Percentiles rank a stretch among this genome's conserved stretches.
phyloP scores from a whole-genome alignment of 306 rosid species.

The Calophaca sinica region DNA sequence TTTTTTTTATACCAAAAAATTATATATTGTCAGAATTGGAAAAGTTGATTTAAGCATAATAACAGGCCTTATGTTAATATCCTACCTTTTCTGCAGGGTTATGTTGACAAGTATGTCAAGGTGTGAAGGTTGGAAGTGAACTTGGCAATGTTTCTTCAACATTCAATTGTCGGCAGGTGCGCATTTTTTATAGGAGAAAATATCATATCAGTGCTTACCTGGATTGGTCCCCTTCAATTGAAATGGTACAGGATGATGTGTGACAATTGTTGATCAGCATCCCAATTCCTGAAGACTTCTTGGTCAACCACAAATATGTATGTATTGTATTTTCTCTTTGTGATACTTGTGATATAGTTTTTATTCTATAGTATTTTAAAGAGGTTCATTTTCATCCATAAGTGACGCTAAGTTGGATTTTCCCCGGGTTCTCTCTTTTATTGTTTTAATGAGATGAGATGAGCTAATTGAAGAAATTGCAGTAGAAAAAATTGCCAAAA shows the following conservation, averaged over 20 bases:
- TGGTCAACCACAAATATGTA: constrained; percentile 50
- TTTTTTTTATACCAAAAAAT: neutral
- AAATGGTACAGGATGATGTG: constrained; percentile 37
- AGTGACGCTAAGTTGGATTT: constrained; percentile 29
- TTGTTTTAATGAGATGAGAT: constrained; percentile 42
- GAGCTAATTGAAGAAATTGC: constrained; percentile 15
- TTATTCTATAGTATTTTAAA: constrained; percentile 39
- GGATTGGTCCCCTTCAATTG: constrained; percentile 31
- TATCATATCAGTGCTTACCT: constrained; percentile 25
- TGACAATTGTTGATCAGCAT: constrained; percentile 42
- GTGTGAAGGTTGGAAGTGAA: constrained; percentile 44
- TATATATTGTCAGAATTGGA: neutral
- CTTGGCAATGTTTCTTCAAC: constrained; percentile 29
- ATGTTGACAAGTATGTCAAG: constrained; percentile 86
- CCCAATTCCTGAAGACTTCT: constrained; percentile 42
- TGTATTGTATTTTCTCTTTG: constrained; percentile 50
- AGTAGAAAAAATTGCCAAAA: neutral
- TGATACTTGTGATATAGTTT: constrained; percentile 45
- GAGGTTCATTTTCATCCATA: constrained; percentile 4
- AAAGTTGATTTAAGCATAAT: constrained; percentile 27
- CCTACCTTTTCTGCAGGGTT: constrained; percentile 65
- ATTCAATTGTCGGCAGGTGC: constrained; percentile 34
- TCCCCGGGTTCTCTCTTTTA: constrained; percentile 14
- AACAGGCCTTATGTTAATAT: neutral
- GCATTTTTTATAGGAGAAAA: constrained; percentile 34